Evolutionary conservation across 1,284 basidiomycete species (phyloP), one percentile per base, ranked within the genome.

Genomic region (Ustilago nuda): DNA sequence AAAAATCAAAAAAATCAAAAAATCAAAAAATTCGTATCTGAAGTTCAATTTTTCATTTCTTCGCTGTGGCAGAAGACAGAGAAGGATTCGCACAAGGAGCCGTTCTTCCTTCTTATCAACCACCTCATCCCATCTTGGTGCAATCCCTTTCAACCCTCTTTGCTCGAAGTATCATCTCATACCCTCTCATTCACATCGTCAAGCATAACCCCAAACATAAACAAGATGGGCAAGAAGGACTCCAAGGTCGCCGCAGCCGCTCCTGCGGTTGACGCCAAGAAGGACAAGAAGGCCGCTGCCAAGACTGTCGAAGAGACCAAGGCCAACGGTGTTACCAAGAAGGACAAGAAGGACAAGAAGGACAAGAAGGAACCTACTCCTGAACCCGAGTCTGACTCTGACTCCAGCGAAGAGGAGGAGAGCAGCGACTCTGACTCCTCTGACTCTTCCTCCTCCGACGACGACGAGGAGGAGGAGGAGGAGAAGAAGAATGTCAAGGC

Each of bases 261-360:
- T 35, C 71, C 69, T 56, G 73, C 53, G 13, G 66, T 61, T 57
- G 62, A 61, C 52, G 59, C 62, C 65, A 76, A 78, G 60, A 63
- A 78, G 57, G 57, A 56, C 37, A 78, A 78, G 73, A 74, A 79
- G 64, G 66, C 69, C 54, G 58, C 43, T 19, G 43, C 59, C 54
- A 64, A 66, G 61, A 30, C 45, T 27, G 66, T 60, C 66, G 60
- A 66, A 36, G 64, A 59, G 45, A 46, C 63, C 64, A 76, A 78
- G 64, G 30, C 69, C 56, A 73, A 68, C 66, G 70, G 66, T 50
- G 70, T 70, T 65, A 58, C 61, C 56, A 80, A 81, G 68, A 76
- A 78, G 72, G 48, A 56, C 19, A 81, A 81, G 78, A 81, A 81
- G 27, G 23, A 13, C 27, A 50, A 50, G 30, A 50, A 50, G 27